Evolutionary conservation across 1,284 basidiomycete species (phyloP), one percentile per base, ranked within the genome.

Genomic region (Fistulinella cinereoalba): DNA sequence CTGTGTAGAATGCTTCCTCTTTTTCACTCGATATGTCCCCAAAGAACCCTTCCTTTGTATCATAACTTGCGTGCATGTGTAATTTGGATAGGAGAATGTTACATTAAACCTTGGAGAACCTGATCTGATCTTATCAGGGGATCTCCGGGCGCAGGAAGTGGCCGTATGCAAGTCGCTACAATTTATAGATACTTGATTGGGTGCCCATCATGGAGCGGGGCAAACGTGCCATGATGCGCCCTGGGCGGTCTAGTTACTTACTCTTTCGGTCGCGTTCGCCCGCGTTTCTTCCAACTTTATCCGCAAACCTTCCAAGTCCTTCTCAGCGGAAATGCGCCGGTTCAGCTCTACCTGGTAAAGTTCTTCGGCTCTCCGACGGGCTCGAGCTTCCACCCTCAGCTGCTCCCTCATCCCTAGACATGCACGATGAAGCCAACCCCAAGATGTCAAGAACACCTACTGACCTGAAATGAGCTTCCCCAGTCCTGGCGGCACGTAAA

Each of bases 401-500:
- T 68, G 60, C 47, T 54, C 63, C 36, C 56, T 67, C 71, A 71
- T 72, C 48, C 58, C 69, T 67, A 51, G 43, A 40, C 16, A 41
- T n/a, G 29, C 23, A 38, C 19, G 19, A 43, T 65, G n/a, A 49
- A 42, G 22, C 43, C 24, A 34, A 33, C 19, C 29, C 36, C 3
- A 16, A 39, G n/a, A 29, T 27, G n/a, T 24, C 21, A 46, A 46
- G 19, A 10, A 41, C 21, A 31, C 7, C 27, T 19, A 37, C 65
- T 40, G 46, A 72, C 69, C 60, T 29, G 64, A 59, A 34, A 73
- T 56, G 31, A 73, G 66, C 40, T 59, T 66, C 29, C 58, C 60
- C 8, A 72, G 53, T 9, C 58, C 51, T 1, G 66, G 64, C 1
- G 70, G 70, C 10, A 73, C 62, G 43, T 71, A 73, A 9, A 70